A percentile compares a stretch with the other conserved stretches of the same genome.
Conservation (phyloP, 345 rosid genomes). For the Corymbia maculata region DNA sequence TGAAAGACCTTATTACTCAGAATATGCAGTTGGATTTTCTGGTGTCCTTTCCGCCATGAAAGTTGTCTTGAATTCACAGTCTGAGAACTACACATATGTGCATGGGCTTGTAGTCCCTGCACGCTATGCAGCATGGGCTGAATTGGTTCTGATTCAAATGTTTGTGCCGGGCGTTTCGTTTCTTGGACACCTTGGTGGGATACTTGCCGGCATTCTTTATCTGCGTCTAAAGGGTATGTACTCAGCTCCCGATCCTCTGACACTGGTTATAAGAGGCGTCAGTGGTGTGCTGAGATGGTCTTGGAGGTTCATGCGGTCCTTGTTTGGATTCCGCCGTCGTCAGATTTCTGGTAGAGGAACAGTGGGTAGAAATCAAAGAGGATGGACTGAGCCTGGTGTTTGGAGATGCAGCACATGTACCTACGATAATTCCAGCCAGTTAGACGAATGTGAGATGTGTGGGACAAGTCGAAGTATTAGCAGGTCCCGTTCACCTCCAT, state of each 20-base stretch:
- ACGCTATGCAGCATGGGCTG: conserved; percentile 89
- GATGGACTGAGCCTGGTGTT: conserved; percentile 21
- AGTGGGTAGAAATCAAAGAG: conserved; percentile 39
- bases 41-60: conserved; percentile 94
- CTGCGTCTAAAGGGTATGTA: conserved; percentile 40
- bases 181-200: conserved; percentile 94
- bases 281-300: conserved; percentile 45
- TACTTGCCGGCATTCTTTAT: conserved; percentile 84
- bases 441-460: conserved; percentile 74
- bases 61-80: conserved; percentile 75
- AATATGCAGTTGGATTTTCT: conserved; percentile 78
- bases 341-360: conserved; percentile 68
- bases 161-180: conserved; percentile 84
- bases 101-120: conserved; percentile 71
- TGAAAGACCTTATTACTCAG: conserved; percentile 47
- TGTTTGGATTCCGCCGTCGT: conserved; percentile 23
- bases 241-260: conserved; percentile 52
- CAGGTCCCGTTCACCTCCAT: conserved; percentile 13
- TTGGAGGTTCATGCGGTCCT: conserved; percentile 23
- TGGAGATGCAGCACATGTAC: conserved; percentile 97
- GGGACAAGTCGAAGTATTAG: conserved; percentile 36
- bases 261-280: conserved; percentile 32
- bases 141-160: conserved; percentile 80
- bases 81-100: conserved; percentile 45
- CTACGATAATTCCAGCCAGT: conserved; percentile 59